Evolutionary conservation across 129 eudicot genomes (phyloP), one percentile per base, ranked within the genome.

Genomic region (Flaveria robusta): DNA sequence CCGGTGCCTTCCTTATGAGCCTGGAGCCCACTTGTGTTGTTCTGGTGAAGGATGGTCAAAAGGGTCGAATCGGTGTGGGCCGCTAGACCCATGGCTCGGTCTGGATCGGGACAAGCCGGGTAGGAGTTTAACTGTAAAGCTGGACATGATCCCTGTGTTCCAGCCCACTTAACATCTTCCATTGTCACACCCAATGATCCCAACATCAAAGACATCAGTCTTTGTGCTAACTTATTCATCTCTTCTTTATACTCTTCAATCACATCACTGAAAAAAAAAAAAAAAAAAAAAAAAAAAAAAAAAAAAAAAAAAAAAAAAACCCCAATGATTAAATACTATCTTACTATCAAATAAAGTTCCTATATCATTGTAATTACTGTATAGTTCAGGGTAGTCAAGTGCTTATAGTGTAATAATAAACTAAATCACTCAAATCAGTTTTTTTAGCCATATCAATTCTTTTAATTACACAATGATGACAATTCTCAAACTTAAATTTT

Each of bases 41-140:
- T 92, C 63, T 92, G 97, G 78, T 90, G 85, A 31, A 92, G 91
- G 74, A 90, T 86, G 74, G 97, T 90, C 12, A 93, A 80, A 41
- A 88, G 83, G 81, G 91, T 86, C 1, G 94, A 87, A 59, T 86
- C 94, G 1, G 91, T 85, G 76, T 90, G 94, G 19, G 92, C 90
- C 8, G 94, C 90, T 15, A 90, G 90, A 62, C 94, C 96, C 93
- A 90, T 93, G 71, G 98, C 97, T 52, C 92, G 92, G 22, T 82
- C 94, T 22, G 98, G 98, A 64, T 93, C 96, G 0, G 97, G 98
- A 69, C 97, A 93, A 4, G 87, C 88, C 50, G 97, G 98, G 78
- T 93, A 93, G 1, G 92, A 93, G 60, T 93, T 93, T 42, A 93
- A 46, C 22, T 93, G 98, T 27, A 88, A 62, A 29, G 88, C 98